Evolutionary conservation across 139 green algal genomes (phyloP).

Genomic region (Coccomyxa sp.): DNA sequence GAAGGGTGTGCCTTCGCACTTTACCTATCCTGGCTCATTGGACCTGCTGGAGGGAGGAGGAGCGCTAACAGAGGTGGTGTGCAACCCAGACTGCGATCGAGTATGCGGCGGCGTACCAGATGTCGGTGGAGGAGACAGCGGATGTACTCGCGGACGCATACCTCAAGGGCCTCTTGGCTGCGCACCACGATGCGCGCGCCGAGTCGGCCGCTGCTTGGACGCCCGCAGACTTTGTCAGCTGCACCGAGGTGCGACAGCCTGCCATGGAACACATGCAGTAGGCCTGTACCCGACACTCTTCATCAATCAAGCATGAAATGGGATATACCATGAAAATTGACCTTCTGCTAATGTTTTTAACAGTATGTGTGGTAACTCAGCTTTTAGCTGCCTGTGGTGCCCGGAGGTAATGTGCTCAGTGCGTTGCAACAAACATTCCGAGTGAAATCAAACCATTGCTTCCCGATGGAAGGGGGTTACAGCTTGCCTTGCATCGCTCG

Average conservation of each 20-base stretch:
- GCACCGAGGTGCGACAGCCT: background rate
- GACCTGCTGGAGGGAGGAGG: background rate
- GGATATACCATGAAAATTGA: background rate
- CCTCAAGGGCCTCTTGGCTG: constrained; percentile 3
- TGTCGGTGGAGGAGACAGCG: background rate
- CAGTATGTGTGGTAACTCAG: too few species aligned
- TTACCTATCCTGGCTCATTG: background rate
- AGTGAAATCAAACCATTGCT: too few species aligned
- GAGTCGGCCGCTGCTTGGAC: background rate
- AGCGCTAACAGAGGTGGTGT: background rate
- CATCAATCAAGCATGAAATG: background rate
- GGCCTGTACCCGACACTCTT: background rate
- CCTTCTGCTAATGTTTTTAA: background rate
- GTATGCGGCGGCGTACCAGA: background rate
- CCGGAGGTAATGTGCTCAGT: too few species aligned
- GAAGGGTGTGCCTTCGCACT: background rate
- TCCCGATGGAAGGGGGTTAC: too few species aligned
- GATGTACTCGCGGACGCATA: background rate
- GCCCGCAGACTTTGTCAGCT: background rate
- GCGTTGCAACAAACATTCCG: too few species aligned
- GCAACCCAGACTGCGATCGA: background rate
- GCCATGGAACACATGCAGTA: background rate
- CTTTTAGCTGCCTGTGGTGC: too few species aligned
- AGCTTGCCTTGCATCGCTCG: too few species aligned
- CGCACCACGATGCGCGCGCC: background rate